phyloP scores from a whole-genome alignment of 2,329 filamentous ascomycete species.

The Stagonosporopsis rhizophila region DNA sequence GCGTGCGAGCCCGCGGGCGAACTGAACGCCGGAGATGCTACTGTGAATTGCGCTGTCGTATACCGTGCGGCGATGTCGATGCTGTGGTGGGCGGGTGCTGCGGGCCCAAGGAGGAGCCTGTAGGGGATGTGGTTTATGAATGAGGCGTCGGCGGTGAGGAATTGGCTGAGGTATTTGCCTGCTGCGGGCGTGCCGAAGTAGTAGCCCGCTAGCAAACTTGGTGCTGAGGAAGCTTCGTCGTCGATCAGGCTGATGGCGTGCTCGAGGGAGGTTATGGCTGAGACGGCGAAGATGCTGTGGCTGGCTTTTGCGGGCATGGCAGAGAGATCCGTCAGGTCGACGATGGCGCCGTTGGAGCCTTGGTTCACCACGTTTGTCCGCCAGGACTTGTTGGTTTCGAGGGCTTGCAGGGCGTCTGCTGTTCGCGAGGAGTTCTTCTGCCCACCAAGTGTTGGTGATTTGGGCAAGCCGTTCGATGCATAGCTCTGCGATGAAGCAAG shows the following conservation, averaged over 20 bases:
- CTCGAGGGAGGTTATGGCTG: constrained; percentile 59
- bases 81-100: constrained; percentile 26
- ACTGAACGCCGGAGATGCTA: constrained; percentile 28
- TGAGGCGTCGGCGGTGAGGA: constrained; percentile 58
- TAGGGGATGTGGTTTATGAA: constrained; percentile 66
- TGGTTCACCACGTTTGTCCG: constrained; percentile 30
- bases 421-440: constrained; percentile 21
- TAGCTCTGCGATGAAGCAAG: constrained; percentile 24
- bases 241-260: constrained; percentile 60
- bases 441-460: constrained; percentile 1
- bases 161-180: constrained; percentile 67
- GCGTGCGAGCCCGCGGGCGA: constrained; percentile 16
- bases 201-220: constrained; percentile 56
- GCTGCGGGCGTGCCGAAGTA: constrained; percentile 59
- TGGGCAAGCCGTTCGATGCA: constrained; percentile 19
- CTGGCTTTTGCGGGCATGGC: constrained; percentile 47
- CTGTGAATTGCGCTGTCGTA: constrained; percentile 29
- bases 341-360: constrained; percentile 33
- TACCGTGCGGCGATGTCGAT: constrained; percentile 30
- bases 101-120: constrained; percentile 56
- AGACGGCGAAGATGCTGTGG: constrained; percentile 55
- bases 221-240: constrained; percentile 37
- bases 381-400: constrained; percentile 31
- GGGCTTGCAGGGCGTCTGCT: constrained; percentile 10
- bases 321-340: constrained; percentile 37